Percentiles rank a stretch among this genome's conserved stretches.
Conservation (phyloP, 2,329 filamentous ascomycete genomes). For the Coniosporium tulheliwenetii region DNA sequence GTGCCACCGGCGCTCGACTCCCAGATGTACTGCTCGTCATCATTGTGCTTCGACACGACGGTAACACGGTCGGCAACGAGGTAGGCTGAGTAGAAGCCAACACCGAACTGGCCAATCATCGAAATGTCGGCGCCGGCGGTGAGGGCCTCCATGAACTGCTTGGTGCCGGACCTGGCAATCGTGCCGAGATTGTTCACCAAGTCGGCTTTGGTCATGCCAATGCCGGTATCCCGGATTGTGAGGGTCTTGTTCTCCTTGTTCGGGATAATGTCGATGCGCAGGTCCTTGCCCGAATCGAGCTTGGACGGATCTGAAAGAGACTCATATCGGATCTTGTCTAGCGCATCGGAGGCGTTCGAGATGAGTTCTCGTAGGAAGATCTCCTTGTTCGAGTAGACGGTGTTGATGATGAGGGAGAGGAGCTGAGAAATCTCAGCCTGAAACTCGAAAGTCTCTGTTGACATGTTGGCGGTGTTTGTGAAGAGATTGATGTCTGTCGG, state of each 20-base stretch:
- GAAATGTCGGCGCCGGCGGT: slow-evolving; percentile 97
- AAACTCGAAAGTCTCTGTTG: slow-evolving; percentile 95
- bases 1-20: slow-evolving; percentile 95
- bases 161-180: slow-evolving; percentile 96
- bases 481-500: background rate
- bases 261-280: slow-evolving; percentile 97
- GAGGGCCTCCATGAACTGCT: slow-evolving; percentile 99
- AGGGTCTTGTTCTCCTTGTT: slow-evolving; percentile 96
- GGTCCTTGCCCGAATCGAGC: slow-evolving; percentile 94
- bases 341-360: slow-evolving; percentile 95
- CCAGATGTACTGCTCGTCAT: slow-evolving; percentile 99
- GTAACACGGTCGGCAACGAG: slow-evolving; percentile 94
- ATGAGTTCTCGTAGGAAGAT: slow-evolving; percentile 98
- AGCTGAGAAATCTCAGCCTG: slow-evolving; percentile 99
- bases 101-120: slow-evolving; percentile 99
- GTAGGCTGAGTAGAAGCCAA: slow-evolving; percentile 99
- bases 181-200: slow-evolving; percentile 99
- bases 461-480: slow-evolving; percentile 44
- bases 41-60: slow-evolving; percentile 97
- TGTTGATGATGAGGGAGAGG: slow-evolving; percentile 99
- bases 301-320: slow-evolving; percentile 91
- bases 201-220: slow-evolving; percentile 99
- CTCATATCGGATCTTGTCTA: slow-evolving; percentile 99
- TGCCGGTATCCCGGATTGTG: slow-evolving; percentile 94
- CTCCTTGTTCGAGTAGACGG: slow-evolving; percentile 99